These are phyloP conservation scores for Phytopythium oedochilum DNA, from an alignment of 352 stramenopile species.

Conservation along the genomic window DNA sequence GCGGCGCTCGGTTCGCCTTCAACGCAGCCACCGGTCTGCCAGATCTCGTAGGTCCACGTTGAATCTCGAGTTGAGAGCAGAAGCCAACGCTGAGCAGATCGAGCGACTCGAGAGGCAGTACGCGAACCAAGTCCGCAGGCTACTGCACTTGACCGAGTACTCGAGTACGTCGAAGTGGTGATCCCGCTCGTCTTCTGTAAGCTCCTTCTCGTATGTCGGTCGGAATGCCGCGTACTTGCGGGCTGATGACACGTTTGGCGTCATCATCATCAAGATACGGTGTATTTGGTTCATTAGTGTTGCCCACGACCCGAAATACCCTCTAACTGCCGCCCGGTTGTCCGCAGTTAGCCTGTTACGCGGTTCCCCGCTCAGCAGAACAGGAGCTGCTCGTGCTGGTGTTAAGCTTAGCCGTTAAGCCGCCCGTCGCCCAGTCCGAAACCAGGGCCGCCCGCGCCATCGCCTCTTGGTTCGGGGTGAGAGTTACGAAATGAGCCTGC, in stretches of 20 bases:
- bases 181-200: neutral
- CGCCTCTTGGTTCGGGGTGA: too few relatives aligned
- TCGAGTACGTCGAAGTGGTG: slow-evolving; percentile 3
- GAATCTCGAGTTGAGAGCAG: neutral
- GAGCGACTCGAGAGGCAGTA: slow-evolving; percentile 11
- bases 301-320: neutral
- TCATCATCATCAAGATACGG: too few relatives aligned
- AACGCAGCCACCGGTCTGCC: neutral
- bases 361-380: neutral
- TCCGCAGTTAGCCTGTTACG: neutral
- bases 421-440: too few relatives aligned
- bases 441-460: too few relatives aligned
- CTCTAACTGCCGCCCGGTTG: neutral
- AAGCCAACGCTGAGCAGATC: neutral
- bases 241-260: neutral
- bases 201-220: neutral
- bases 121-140: slow-evolving; percentile 12
- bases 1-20: neutral
- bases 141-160: slow-evolving; percentile 27
- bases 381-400: too few relatives aligned
- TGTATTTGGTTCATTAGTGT: neutral
- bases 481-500: too few relatives aligned
- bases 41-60: neutral
- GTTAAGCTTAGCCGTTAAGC: too few relatives aligned
- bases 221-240: neutral